Evolutionary conservation across 2,329 filamentous ascomycete genomes (phyloP).

Genomic region (Botrytis cinerea): DNA sequence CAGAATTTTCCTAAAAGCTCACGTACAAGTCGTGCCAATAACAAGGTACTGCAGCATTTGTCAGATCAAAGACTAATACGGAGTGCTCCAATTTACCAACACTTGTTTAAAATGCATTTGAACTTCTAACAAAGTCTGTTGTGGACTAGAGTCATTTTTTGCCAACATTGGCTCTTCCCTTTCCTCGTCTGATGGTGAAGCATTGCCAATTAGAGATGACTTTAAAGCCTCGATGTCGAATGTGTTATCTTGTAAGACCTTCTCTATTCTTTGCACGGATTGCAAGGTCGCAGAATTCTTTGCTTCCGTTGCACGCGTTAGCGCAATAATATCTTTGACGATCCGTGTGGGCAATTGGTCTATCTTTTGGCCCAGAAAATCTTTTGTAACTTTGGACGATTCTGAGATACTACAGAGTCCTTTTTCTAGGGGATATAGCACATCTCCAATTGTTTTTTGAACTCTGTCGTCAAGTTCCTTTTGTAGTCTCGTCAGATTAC

Average conservation of each 20-base stretch:
- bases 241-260: neutral
- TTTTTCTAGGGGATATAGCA: neutral
- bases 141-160: neutral
- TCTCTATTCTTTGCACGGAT: neutral
- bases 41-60: neutral
- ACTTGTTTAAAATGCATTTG: neutral
- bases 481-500: neutral
- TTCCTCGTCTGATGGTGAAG: neutral
- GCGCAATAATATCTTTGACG: neutral
- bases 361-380: neutral
- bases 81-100: neutral
- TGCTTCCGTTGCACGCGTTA: neutral
- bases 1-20: neutral
- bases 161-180: neutral
- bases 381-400: neutral
- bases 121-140: neutral
- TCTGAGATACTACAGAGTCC: neutral
- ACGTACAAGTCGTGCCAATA: slow-evolving; percentile 1
- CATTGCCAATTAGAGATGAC: neutral
- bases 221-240: neutral
- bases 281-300: neutral
- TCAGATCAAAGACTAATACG: neutral
- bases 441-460: neutral
- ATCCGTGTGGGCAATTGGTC: neutral
- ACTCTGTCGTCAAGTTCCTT: neutral